These are phyloP conservation scores for Asterophora lycoperdoides DNA, from an alignment of 768 basidiomycete genomes.

Conservation along the genomic window DNA sequence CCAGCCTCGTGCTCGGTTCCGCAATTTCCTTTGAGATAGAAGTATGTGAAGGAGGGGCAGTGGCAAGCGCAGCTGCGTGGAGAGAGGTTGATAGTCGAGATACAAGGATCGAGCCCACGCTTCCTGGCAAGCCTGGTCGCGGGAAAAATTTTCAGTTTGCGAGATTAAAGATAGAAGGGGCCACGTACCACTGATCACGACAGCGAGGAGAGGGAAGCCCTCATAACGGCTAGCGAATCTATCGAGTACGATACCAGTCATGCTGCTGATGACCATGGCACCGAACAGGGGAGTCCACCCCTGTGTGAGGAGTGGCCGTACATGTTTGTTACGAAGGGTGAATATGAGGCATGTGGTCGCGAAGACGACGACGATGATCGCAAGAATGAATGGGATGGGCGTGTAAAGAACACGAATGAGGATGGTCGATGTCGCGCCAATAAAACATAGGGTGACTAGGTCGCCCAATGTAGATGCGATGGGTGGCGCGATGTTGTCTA, in stretches of 20 bases:
- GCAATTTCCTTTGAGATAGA: conserved; percentile 14
- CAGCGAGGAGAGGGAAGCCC: conserved; percentile 82
- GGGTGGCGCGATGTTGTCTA: conserved; percentile 95
- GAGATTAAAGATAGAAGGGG: not conserved
- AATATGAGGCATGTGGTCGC: conserved; percentile 46
- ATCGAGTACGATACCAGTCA: conserved; percentile 89
- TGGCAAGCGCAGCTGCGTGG: conserved; percentile 56
- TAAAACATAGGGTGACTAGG: conserved; percentile 80
- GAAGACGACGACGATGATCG: conserved; percentile 44
- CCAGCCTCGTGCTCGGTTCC: conserved; percentile 45
- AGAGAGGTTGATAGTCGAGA: conserved; percentile 88
- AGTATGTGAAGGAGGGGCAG: conserved; percentile 17
- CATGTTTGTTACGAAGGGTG: conserved; percentile 63
- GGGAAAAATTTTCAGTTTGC: not conserved
- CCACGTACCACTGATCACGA: conserved; percentile 77
- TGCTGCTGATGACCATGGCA: conserved; percentile 86
- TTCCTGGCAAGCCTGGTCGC: conserved; percentile 73
- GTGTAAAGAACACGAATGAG: conserved; percentile 67
- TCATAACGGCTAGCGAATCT: conserved; percentile 82
- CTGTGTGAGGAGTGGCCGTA: conserved; percentile 66
- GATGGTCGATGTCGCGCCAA: conserved; percentile 70
- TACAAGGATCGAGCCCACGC: conserved; percentile 86
- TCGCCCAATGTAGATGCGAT: conserved; percentile 92
- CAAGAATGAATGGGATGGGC: conserved; percentile 55
- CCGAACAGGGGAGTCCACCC: conserved; percentile 91